A percentile compares a stretch with the other conserved stretches of the same genome.
Conservation (phyloP, 805 yeast genomes). For the Pichia sporocuriosa region DNA sequence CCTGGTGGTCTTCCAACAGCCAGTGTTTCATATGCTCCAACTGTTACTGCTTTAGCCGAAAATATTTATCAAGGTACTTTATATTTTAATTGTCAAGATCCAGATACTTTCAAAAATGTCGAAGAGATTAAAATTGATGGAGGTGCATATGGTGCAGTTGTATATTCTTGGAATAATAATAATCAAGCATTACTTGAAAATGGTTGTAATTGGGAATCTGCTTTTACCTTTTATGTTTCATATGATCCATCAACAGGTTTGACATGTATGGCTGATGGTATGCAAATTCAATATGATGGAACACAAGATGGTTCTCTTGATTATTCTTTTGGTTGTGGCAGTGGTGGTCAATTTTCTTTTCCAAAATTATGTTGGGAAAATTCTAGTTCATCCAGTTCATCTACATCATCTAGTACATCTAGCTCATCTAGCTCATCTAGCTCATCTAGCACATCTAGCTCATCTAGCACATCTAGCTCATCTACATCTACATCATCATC, state of each 20-base stretch:
- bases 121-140: constrained; percentile 24
- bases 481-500: neutral
- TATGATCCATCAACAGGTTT: neutral
- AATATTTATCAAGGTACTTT: constrained; percentile 1
- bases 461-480: too few relatives aligned
- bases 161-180: constrained; percentile 21
- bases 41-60: neutral
- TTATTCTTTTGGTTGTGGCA: constrained; percentile 22
- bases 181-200: constrained; percentile 10
- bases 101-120: constrained; percentile 27
- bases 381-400: too few relatives aligned
- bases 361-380: constrained; percentile 10
- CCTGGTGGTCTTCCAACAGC: neutral
- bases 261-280: constrained; percentile 15
- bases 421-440: too few relatives aligned
- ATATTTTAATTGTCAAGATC: constrained; percentile 25
- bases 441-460: too few relatives aligned
- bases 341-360: constrained; percentile 7
- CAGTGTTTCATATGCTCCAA: neutral
- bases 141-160: constrained; percentile 17
- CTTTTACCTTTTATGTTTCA: constrained; percentile 16
- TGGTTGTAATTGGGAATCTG: constrained; percentile 23
- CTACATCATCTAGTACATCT: too few relatives aligned
- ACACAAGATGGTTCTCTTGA: constrained; percentile 14
- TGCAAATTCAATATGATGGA: constrained; percentile 27